Percentiles rank a stretch among this genome's conserved stretches.
Evolutionary conservation across 441 rosid species (phyloP).

Genomic region (Populus trichocarpa): DNA sequence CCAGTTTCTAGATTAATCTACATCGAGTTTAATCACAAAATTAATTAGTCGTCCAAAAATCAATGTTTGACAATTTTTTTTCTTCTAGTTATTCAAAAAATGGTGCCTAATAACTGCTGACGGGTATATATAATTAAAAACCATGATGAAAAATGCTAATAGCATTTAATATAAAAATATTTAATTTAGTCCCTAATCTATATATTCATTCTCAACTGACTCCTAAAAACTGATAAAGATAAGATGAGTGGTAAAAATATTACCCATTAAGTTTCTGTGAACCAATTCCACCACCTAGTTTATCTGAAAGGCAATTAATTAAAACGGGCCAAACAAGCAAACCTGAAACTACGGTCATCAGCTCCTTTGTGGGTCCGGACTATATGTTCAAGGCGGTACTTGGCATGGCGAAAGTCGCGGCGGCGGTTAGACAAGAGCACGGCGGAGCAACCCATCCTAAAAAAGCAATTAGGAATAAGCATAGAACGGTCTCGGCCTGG

Average conservation of each 20-base stretch:
- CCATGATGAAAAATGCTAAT: too few relatives aligned
- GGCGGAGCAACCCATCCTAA: slow-evolving; percentile 86
- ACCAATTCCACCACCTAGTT: background rate
- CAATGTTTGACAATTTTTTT: too few relatives aligned
- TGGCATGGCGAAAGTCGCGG: slow-evolving; percentile 63
- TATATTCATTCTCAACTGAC: too few relatives aligned
- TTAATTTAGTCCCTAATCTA: background rate
- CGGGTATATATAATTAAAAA: too few relatives aligned
- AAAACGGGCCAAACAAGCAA: slow-evolving; percentile 3
- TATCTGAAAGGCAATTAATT: background rate
- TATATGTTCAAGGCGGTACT: slow-evolving; percentile 80
- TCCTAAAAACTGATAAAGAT: background rate
- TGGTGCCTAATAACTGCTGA: too few relatives aligned
- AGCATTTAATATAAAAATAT: too few relatives aligned
- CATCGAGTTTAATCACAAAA: too few relatives aligned
- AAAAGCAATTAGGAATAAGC: slow-evolving; percentile 84
- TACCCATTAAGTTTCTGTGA: background rate
- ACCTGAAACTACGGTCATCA: slow-evolving; percentile 95
- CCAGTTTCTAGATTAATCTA: too few relatives aligned
- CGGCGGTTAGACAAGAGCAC: slow-evolving; percentile 75
- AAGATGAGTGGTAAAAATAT: background rate
- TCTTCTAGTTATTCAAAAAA: too few relatives aligned
- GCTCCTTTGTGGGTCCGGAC: slow-evolving; percentile 92
- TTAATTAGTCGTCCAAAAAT: too few relatives aligned
- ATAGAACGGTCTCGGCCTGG: slow-evolving; percentile 67